Evolutionary conservation across 1,284 basidiomycete species (phyloP), one percentile per base, ranked within the genome.

Genomic region (Neonothopanus nambi): DNA sequence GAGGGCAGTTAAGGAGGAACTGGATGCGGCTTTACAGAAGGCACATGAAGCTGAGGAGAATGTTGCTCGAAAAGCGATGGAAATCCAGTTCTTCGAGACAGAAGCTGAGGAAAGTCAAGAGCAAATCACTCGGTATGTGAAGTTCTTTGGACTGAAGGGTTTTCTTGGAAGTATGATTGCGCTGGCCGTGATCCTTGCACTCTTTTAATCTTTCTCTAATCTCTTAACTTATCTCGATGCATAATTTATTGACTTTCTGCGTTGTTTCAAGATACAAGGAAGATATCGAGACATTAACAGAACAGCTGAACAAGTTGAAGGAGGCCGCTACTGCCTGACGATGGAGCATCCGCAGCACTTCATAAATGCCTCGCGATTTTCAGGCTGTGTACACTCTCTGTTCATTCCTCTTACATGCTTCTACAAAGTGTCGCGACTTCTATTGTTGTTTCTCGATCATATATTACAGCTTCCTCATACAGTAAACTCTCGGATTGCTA

Each of bases 51-150:
- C 85, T 47, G 75, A 84, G 59, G 72, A 80, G 52, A 83, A 87
- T 58, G 71, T 89, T 47, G 74, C 72, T 8, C 78, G 85, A 52
- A 90, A 89, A 70, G 74, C 76, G 49, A 86, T 92, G 87, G 90
- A 92, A 69, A 85, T 91, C 44, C 75, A 81, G 61, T 89, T 85
- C 67, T 76, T 89, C 52, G 88, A 90, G 64, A 79, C 84, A 65
- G 87, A 91, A 30, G 81, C 86, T 63, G 87, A 90, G 40, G 90
- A 92, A 61, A 82, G 65, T 57, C 76, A 83, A 61, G 87, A 90
- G 63, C 78, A 83, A 57, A 84, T 91, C 54, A 84, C 84, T 65
- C 80, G 85, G 90, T 91, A 86, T 75, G 88, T 85, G 61, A 74
- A 70, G 62, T 71, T 81, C 63, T 82, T 82, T 68, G 74, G 78